Evolutionary conservation across 1,284 basidiomycete genomes (phyloP).

Genomic region (Ceratobasidium sp.): DNA sequence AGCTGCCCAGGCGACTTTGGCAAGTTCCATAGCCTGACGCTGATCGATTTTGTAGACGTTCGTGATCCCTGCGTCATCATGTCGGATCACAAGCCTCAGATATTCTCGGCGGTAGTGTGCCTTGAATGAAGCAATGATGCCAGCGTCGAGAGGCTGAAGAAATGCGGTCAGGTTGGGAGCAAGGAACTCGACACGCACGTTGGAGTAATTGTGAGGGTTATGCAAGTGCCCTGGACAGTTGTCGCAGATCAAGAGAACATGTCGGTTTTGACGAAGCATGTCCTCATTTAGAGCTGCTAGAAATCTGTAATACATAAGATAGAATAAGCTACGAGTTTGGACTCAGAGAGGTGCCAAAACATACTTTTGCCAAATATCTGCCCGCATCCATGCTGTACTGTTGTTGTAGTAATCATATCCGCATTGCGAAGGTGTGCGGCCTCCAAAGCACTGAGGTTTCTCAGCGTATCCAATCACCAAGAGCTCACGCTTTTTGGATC

Average conservation of each 20-base stretch:
- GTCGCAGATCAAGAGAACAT: constrained; percentile 33
- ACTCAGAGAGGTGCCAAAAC: constrained; percentile 31
- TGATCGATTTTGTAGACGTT: constrained; percentile 37
- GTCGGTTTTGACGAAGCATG: constrained; percentile 25
- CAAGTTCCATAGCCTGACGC: constrained; percentile 30
- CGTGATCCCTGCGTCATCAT: constrained; percentile 9
- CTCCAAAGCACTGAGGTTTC: constrained; percentile 45
- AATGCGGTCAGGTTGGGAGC: constrained; percentile 31
- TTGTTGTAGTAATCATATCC: constrained; percentile 49
- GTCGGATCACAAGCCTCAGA: constrained; percentile 12
- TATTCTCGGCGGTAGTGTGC: constrained; percentile 20
- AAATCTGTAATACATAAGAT: not conserved
- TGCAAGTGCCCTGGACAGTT: constrained; percentile 24
- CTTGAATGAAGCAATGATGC: constrained; percentile 36
- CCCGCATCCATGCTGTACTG: constrained; percentile 51
- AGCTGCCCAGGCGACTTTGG: constrained; percentile 27
- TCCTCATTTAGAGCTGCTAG: not conserved
- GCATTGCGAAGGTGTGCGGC: constrained; percentile 35
- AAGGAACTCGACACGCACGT: constrained; percentile 20
- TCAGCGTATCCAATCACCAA: constrained; percentile 48
- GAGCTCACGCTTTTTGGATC: constrained; percentile 45
- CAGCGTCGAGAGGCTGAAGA: constrained; percentile 35
- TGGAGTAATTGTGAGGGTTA: constrained; percentile 1
- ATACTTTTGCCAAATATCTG: not conserved
- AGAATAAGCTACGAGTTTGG: not conserved